Evolutionary conservation across 2,329 filamentous ascomycete genomes (phyloP), one percentile per base, ranked within the genome.

Genomic region (Colletotrichum lentis): DNA sequence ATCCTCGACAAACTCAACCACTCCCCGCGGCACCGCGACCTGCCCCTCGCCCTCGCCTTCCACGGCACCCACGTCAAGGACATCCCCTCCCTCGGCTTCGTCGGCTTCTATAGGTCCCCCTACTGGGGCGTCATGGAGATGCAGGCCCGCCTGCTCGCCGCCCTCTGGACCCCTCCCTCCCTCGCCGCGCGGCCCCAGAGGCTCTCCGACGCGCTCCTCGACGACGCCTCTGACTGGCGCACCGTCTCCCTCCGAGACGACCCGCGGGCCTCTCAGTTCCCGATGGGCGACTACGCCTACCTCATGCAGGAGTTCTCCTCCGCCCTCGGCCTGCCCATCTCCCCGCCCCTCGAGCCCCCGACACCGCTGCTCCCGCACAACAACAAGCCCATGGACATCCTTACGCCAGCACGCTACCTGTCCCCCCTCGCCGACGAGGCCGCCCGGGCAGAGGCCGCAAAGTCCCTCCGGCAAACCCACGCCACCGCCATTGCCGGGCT

Each of bases 121-220:
- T 96, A 93, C 76, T 96, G 93, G 93, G 91, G 91, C 1, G 88
- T 94, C 0, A 93, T 95, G 85, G 92, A 96, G 76, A 92, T 94
- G 90, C 93, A 96, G 78, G 90, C 92, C 3, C 86, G 90, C 1
- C 85, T 91, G 69, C 80, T 94, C 6, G 83, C 89, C 0, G 77
- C 84, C 14, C 76, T 87, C 12, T 94, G 91, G 90, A 77, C 77
- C 1, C 72, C 76, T 1, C 62, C 73, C 2, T 72, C 63, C 39
- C 73, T 53, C 60, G 75, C 43, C 57, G 76, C 72, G 3, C 70
- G 73, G 3, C 59, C 71, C 0, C 41, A 73, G 0, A 65, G 72
- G 0, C 73, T 87, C 4, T 62, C 73, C 10, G 71, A 75, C 0
- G 84, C 85, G 3, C 75, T 88, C 12, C 70, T 74, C 5, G 72